Evolutionary conservation across 1,284 basidiomycete species (phyloP), one percentile per base, ranked within the genome.

Genomic region (Athelia sp.): DNA sequence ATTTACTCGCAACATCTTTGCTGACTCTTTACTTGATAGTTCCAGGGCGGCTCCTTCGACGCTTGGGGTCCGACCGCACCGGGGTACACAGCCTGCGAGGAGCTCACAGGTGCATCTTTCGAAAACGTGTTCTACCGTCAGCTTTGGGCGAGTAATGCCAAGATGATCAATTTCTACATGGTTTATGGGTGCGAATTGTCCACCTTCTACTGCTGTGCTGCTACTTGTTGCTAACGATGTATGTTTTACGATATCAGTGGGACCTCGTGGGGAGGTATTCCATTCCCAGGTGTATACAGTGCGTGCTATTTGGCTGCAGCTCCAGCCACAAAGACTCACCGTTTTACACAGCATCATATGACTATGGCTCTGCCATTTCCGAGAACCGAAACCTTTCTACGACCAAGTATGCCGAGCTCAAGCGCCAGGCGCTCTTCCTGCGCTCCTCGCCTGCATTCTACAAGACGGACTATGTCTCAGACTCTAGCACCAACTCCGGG

Each of bases 121-220:
- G 73, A 82, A 62, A 84, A 79, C 42, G 87, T 90, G 1, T 90
- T 88, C 64, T 81, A 90, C 59, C 73, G 81, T 47, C 73, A 86
- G 45, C 72, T 88, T 43, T 89, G 84, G 84, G 85, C 87, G 3
- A 75, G 78, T 36, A 90, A 90, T 62, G 84, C 79, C 3, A 89
- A 90, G 60, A 55, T 90, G 49, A 80, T 89, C 46, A 88, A 78
- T 55, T 87, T 85, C 57, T 90, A 90, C 64, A 90, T 90, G 87
- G 58, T 87, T 50, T 88, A 82, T 55, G 86, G 84, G 85, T 84
- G 60, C 29, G 70, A 35, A 15, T n/a, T 51, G 13, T 21, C 24
- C 38, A 36, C 19, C 15, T 34, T 15, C 48, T 19, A 22, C 14
- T 42, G n/a, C 22, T 50, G n/a, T 46, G 19, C 6, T 6, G 3